These are phyloP conservation scores for Tricholoma bakamatsutake DNA, from an alignment of 768 basidiomycete species.

Conservation along the genomic window DNA sequence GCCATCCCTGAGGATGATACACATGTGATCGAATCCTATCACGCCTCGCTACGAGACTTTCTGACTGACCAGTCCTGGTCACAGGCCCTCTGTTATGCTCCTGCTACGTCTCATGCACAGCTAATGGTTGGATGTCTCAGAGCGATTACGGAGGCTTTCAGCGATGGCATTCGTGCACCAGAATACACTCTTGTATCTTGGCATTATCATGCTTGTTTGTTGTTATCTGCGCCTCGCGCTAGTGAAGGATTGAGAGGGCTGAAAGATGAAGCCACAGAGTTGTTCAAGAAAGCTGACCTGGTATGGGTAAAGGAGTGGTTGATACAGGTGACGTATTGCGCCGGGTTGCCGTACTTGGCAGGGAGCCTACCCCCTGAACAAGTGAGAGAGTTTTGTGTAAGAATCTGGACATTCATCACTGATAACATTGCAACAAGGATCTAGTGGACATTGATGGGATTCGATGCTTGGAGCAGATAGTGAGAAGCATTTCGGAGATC, in stretches of 20 bases:
- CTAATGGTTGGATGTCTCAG: constrained; percentile 1
- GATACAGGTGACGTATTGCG: too few species aligned
- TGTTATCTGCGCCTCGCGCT: neutral
- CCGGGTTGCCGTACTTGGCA: too few species aligned
- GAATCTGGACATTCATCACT: too few species aligned
- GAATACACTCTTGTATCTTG: constrained; percentile 6
- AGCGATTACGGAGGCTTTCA: constrained; percentile 1
- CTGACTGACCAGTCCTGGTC: constrained; percentile 3
- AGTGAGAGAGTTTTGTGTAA: too few species aligned
- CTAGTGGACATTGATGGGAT: too few species aligned
- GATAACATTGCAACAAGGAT: too few species aligned
- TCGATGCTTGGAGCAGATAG: too few species aligned
- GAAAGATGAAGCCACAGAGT: neutral
- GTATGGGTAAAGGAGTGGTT: neutral
- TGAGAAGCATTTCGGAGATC: too few species aligned
- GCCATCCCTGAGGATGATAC: too few species aligned
- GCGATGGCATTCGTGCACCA: neutral
- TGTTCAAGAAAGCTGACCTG: neutral
- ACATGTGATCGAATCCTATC: neutral
- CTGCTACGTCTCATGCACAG: constrained; percentile 2
- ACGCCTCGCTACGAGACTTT: constrained; percentile 4
- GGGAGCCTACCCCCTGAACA: too few species aligned
- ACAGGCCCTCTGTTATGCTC: constrained; percentile 1
- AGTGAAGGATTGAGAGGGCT: neutral
- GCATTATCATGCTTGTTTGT: constrained; percentile 5